phyloP scores from a whole-genome alignment of 108 stramenopile genomes.

The Seminavis robusta region DNA sequence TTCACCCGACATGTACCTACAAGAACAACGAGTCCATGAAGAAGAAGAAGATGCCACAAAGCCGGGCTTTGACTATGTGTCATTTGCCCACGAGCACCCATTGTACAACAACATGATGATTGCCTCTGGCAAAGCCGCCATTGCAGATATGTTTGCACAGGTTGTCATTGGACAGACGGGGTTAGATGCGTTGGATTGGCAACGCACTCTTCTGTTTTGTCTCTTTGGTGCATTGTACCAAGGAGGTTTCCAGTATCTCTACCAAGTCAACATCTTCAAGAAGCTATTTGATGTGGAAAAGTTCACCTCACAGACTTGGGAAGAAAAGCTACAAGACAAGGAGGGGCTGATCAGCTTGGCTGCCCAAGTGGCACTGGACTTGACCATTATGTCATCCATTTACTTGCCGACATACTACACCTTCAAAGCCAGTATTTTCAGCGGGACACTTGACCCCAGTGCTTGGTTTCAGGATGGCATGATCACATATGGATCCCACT shows the following conservation, averaged over 20 bases:
- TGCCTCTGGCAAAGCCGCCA: conserved; percentile 48
- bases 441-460: conserved; percentile 36
- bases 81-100: conserved; percentile 43
- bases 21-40: too few species aligned
- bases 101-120: conserved; percentile 48
- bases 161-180: conserved; percentile 49
- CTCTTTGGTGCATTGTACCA: conserved; percentile 51
- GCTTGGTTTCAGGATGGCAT: conserved; percentile 46
- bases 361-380: conserved; percentile 57
- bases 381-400: conserved; percentile 47
- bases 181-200: conserved; percentile 34
- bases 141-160: conserved; percentile 54
- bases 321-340: conserved; percentile 45
- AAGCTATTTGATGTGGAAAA: conserved; percentile 57
- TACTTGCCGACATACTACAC: conserved; percentile 67
- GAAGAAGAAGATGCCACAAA: too few species aligned
- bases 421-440: conserved; percentile 66
- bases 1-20: too few species aligned
- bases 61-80: conserved; percentile 35
- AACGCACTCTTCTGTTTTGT: conserved; percentile 45
- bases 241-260: conserved; percentile 68
- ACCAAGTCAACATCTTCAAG: conserved; percentile 70
- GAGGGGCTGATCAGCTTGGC: conserved; percentile 42
- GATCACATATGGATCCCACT: conserved; percentile 40
- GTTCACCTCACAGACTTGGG: conserved; percentile 51